Evolutionary conservation across 139 green algal genomes (phyloP), one percentile per base, ranked within the genome.

Genomic region (Deuterostichococcus epilithicus): DNA sequence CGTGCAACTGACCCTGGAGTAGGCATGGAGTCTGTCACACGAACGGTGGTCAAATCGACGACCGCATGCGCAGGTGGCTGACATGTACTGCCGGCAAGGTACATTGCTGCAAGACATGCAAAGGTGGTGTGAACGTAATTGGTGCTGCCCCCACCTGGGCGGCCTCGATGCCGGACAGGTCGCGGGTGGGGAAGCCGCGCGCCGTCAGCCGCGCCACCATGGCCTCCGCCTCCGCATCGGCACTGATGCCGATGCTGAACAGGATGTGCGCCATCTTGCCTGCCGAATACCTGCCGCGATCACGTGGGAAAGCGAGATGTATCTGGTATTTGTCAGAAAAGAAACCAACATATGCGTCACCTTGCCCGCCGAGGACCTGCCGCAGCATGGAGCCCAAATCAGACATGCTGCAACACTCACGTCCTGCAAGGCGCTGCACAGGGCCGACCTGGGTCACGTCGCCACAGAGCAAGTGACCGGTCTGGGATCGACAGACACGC

Each of bases 291-390:
- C 88, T 92, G 81, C 20, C 20, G 42, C 13, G 13, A 67, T 18
- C 42, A 68, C 35, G n/a, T n/a, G n/a, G n/a, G n/a, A n/a, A n/a
- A n/a, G n/a, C n/a, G n/a, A n/a, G n/a, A n/a, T n/a, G n/a, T n/a
- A n/a, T n/a, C n/a, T n/a, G n/a, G n/a, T n/a, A n/a, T n/a, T n/a
- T n/a, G n/a, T n/a, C n/a, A n/a, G n/a, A n/a, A n/a, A n/a, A n/a
- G n/a, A n/a, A n/a, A 90, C 94, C 60, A 97, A 80, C 36, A 97
- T 85, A 63, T 90, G 85, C 28, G 88, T 89, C 1, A 82, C 52
- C 28, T 28, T 63, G 52, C 52, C 52, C 8, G 52, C 52, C 20
- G 52, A 63, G 18, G 5, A 63, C 52, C 52, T 63, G 52, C 28
- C 28, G 5, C 52, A 28, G 20, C 26, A 63, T 28, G 20, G 18